These are phyloP conservation scores for Tephrocybe sp. DNA, from an alignment of 768 basidiomycete genomes.

Conservation along the genomic window DNA sequence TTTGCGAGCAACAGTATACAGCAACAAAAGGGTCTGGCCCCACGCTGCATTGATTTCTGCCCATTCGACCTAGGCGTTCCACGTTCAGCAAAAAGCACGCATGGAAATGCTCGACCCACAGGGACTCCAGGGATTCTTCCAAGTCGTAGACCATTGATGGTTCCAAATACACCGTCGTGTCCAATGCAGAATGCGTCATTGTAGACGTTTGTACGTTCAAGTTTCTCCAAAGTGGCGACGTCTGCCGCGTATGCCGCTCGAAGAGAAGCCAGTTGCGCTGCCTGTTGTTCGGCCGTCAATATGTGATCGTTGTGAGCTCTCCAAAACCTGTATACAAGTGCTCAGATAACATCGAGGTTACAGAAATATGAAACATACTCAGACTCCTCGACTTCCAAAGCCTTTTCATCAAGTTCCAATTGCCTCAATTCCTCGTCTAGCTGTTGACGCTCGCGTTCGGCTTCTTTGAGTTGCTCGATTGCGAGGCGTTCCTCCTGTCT, in stretches of 20 bases:
- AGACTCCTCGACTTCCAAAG: constrained; percentile 78
- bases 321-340: constrained; percentile 67
- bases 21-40: constrained; percentile 90
- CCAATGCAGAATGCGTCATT: constrained; percentile 96
- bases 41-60: constrained; percentile 98
- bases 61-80: constrained; percentile 79
- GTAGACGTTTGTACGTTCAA: constrained; percentile 92
- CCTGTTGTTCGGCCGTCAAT: constrained; percentile 60
- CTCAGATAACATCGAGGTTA: constrained; percentile 9
- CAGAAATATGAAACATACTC: constrained; percentile 48
- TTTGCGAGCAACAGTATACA: constrained; percentile 90
- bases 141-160: constrained; percentile 93
- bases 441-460: constrained; percentile 74
- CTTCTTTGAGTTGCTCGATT: constrained; percentile 70
- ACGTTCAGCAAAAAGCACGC: constrained; percentile 12
- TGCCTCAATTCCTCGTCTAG: constrained; percentile 69
- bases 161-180: constrained; percentile 92
- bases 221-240: constrained; percentile 72
- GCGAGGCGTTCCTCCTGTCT: constrained; percentile 66
- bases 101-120: constrained; percentile 39
- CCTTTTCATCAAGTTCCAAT: constrained; percentile 75
- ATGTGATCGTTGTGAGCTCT: constrained; percentile 71
- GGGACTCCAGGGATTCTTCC: constrained; percentile 83
- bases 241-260: constrained; percentile 79
- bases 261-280: constrained; percentile 65